Conservation (phyloP, 2,329 filamentous ascomycete genomes). For the Aspergillus sp. region DNA sequence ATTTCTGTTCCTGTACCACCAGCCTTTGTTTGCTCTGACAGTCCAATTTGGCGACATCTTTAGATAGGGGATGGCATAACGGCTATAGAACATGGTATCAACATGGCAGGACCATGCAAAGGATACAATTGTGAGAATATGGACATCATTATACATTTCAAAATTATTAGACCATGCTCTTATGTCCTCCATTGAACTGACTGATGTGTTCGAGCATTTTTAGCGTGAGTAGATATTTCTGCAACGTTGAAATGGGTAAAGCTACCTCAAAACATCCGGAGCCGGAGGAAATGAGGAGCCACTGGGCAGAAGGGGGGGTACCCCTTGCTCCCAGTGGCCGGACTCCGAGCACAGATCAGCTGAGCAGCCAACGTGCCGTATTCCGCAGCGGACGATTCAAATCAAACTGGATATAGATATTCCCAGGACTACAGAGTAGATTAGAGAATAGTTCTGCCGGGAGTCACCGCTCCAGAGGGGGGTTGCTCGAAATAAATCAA, state of each 20-base stretch:
- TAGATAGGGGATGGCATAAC: constrained; percentile 2
- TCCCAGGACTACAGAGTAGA: constrained; percentile 3
- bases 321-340: not conserved
- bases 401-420: not conserved
- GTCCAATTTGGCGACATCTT: not conserved
- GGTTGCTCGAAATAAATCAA: not conserved
- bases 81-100: constrained; percentile 12
- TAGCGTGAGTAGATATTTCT: not conserved
- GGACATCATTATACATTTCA: not conserved
- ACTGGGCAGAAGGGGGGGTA: no score
- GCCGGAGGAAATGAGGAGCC: not conserved
- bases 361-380: not conserved
- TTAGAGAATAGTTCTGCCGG: constrained; percentile 3
- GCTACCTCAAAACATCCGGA: no score
- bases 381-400: not conserved
- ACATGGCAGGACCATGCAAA: constrained; percentile 13
- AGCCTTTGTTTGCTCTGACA: not conserved
- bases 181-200: not conserved
- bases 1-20: not conserved
- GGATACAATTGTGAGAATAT: not conserved
- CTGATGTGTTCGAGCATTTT: no score
- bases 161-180: not conserved
- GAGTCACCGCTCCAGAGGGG: not conserved
- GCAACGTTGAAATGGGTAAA: not conserved
- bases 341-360: not conserved